Base-by-base conservation (phyloP, 371 early-diverging fungal species). In the Mortierella sp. region DNA sequence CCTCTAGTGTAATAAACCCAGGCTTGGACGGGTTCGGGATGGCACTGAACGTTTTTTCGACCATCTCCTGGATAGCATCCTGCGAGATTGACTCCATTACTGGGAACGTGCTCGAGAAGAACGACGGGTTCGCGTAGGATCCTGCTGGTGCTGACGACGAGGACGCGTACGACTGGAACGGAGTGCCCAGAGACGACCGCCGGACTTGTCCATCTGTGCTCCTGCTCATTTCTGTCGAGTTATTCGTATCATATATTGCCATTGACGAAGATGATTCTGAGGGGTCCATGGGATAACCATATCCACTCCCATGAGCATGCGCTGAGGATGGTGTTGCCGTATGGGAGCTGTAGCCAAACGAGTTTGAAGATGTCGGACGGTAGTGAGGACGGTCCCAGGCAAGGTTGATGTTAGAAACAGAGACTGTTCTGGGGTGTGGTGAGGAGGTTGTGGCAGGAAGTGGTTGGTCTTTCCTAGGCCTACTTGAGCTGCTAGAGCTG, bases 1-100 rank as follows among this genome's bases (percentile, higher is more conserved):
- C 96, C 53, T 94, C 94, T 75, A 92, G 91, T 9, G 92, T 93
- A 72, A 97, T 92, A 70, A 86, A 93, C 24, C 95, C 94, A 21
- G 83, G 79, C 51, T 71, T 77, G 46, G 80, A 72, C 89, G 93
- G 78, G 57, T 78, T 93, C 53, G 92, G 91, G 50, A 96, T 94
- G 28, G 90, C 92, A 53, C 87, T 82, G 74, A 96, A 95, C 9
- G 96, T 95, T 85, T 94, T 95, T 74, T 96, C 96, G n/a, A 98
- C 96, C 96, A 98, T 96, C 78, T 97, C 97, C 75, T 95, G 94
- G 67, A 97, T 95, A 0, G 98, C 97, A 78, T 96, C 97, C 83
- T 96, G 97, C 16, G 94, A 92, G 94, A 97, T 95, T 40, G 95
- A 94, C 82, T 98, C 97, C 94, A 97, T 95, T 67, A 96, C 93